Base-by-base conservation (phyloP, 306 rosid species). In the Cucumis cinereus region DNA sequence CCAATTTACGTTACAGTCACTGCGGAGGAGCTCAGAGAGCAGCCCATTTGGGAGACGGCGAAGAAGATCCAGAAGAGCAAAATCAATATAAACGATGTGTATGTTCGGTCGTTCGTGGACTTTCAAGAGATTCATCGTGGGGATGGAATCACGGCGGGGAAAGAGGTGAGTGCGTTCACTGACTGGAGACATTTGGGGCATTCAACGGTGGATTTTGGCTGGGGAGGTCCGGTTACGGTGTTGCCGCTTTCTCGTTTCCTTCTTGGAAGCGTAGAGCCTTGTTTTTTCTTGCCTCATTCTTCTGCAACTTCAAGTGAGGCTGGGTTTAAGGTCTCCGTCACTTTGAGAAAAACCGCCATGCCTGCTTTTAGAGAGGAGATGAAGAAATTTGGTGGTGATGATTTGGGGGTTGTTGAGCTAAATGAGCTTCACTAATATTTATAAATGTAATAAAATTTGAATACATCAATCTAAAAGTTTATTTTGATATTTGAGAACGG, bases 141-240 rank as follows among this genome's bases (percentile, higher is more conserved):
- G 7, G 92, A 90, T 7, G 96, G 93, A 57, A 83, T 91, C 78
- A 91, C 88, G 0, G 89, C 90, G 0, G 96, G 96, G 5, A 85
- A 81, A 41, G 83, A 88, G 73, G 96, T 91, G 79, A 89, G 87
- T 71, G 98, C 91, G 20, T 93, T 93, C 89, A 90, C 97, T 0
- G 97, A 93, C 77, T 93, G 97, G 98, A 83, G 97, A 47, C 97
- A 93, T 53, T 82, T 93, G 76, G 90, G 90, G 3, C 97, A 91
- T 75, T 88, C 97, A 0, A 81, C 84, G n/a, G 92, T 93, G 74
- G 98, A 93, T 82, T 93, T 90, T 78, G 98, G 98, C 0, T 90
- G 93, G 92, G 98, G 98, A 62, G 98, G 97, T 54, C 98, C 98
- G 0, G 90, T 91, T 17, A 88, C 90, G 24, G 96, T 93, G 57